phyloP scores from a whole-genome alignment of 768 basidiomycete genomes.

The Rossbeevera mucosa region DNA sequence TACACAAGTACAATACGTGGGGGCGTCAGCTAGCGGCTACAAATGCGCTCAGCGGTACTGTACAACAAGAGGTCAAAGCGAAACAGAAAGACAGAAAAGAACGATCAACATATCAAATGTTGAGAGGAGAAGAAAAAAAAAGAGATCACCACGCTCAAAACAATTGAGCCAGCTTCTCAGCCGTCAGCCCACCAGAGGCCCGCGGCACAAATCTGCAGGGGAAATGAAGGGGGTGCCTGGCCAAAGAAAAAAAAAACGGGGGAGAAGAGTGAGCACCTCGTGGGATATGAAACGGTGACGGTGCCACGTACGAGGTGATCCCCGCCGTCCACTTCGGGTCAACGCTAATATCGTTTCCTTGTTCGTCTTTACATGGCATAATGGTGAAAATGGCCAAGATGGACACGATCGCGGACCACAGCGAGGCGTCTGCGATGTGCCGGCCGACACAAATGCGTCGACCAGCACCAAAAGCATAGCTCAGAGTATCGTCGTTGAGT shows the following conservation, averaged over 20 bases:
- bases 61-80: background rate
- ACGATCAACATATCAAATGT: background rate
- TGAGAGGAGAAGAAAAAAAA: too few species aligned
- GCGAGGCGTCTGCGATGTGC: conserved; percentile 38
- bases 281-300: background rate
- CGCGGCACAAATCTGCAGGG: conserved; percentile 26
- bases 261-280: background rate
- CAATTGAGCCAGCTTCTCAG: conserved; percentile 16
- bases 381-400: conserved; percentile 36
- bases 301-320: conserved; percentile 24
- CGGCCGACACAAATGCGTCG: conserved; percentile 39
- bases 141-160: too few species aligned
- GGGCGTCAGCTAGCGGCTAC: background rate
- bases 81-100: background rate
- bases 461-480: conserved; percentile 34
- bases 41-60: background rate
- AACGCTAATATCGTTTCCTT: conserved; percentile 21
- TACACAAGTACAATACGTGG: background rate
- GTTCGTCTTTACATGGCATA: conserved; percentile 23
- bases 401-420: conserved; percentile 34
- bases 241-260: background rate
- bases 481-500: conserved; percentile 28
- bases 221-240: conserved; percentile 24
- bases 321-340: conserved; percentile 23
- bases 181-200: conserved; percentile 9